Conservation (phyloP, 345 rosid species). For the Populus tremula region DNA sequence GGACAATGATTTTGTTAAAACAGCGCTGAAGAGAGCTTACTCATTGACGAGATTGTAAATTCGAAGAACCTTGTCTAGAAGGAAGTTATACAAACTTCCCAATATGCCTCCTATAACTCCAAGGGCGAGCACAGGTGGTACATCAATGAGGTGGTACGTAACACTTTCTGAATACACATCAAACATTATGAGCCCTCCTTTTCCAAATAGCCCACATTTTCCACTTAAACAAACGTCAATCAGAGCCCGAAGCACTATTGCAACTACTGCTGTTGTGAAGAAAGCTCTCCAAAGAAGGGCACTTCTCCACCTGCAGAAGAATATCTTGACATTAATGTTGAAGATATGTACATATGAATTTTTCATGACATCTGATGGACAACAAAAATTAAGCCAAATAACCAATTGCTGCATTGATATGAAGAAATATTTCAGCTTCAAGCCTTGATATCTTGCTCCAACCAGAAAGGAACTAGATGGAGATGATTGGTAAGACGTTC, state of each 20-base stretch:
- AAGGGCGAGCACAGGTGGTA: conserved; percentile 73
- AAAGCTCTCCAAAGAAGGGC: conserved; percentile 88
- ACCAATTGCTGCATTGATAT: background rate
- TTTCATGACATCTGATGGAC: background rate
- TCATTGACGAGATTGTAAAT: conserved; percentile 60
- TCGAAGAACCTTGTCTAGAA: conserved; percentile 67
- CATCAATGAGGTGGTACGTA: conserved; percentile 71
- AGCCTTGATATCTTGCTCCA: background rate
- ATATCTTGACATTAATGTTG: background rate
- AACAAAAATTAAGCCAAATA: background rate
- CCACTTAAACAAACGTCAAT: conserved; percentile 84
- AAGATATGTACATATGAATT: background rate
- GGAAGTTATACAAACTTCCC: conserved; percentile 75
- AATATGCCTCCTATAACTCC: conserved; percentile 83
- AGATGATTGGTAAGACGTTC: background rate
- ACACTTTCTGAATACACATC: conserved; percentile 67
- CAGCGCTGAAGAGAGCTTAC: conserved; percentile 46
- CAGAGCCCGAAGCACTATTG: conserved; percentile 74
- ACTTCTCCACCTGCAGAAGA: conserved; percentile 76
- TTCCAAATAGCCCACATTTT: conserved; percentile 86
- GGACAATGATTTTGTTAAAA: background rate
- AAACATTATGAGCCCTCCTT: conserved; percentile 85
- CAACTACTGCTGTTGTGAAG: conserved; percentile 86
- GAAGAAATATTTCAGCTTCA: background rate
- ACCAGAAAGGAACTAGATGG: background rate